phyloP scores from a whole-genome alignment of 208 protist species.

The Acanthamoeba divionensis region DNA sequence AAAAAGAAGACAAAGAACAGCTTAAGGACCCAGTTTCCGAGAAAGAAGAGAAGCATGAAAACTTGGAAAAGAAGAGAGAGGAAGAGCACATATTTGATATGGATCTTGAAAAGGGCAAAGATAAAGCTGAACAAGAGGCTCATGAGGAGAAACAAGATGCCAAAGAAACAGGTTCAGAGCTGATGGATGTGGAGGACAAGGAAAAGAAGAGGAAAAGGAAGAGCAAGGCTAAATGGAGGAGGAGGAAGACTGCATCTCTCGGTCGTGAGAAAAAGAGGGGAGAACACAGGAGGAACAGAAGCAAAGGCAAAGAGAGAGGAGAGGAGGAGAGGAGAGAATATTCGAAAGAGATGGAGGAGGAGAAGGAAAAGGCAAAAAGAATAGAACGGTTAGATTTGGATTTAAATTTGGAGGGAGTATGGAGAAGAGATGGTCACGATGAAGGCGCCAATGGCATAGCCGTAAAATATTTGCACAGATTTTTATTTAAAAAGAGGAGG shows the following conservation, averaged over 20 bases:
- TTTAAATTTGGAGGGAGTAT: constrained; percentile 45
- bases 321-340: not conserved
- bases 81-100: constrained; percentile 15
- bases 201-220: constrained; percentile 31
- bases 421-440: not conserved
- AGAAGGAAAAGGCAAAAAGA: not conserved
- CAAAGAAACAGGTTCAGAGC: not conserved
- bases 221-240: not conserved
- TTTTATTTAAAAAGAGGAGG: constrained; percentile 28
- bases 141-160: not conserved
- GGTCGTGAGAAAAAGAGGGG: not conserved
- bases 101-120: not conserved
- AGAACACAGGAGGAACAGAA: not conserved
- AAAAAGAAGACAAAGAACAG: not conserved
- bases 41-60: too few species aligned
- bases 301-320: not conserved
- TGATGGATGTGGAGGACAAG: not conserved
- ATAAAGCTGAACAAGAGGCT: not conserved
- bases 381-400: not conserved
- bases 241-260: not conserved
- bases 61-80: too few species aligned
- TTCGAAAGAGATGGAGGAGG: not conserved
- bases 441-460: not conserved
- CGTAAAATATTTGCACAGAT: constrained; percentile 36
- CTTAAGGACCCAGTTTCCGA: not conserved